phyloP scores from a whole-genome alignment of 176 grass and related monocot genomes.

The Aechmea fasciata region DNA sequence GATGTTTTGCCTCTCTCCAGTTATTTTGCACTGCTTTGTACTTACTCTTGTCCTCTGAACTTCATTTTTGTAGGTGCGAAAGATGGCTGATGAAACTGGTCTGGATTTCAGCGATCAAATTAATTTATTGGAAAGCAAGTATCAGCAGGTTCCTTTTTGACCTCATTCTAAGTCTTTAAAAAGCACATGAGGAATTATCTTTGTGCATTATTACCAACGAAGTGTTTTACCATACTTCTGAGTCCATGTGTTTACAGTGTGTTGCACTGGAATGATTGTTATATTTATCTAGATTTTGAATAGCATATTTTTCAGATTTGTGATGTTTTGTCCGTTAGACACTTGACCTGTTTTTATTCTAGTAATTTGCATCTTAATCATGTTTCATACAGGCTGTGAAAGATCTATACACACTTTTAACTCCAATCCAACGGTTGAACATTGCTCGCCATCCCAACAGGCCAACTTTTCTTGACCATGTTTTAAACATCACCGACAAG shows the following conservation, averaged over 20 bases:
- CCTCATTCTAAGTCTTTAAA: neutral
- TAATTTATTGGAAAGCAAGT: slow-evolving; percentile 30
- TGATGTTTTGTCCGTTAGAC: no score
- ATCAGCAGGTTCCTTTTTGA: slow-evolving; percentile 26
- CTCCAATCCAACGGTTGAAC: slow-evolving; percentile 33
- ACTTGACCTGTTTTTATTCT: neutral
- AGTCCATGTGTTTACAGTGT: no score
- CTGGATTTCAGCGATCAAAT: slow-evolving; percentile 32
- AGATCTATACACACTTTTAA: slow-evolving; percentile 27
- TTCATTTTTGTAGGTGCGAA: slow-evolving; percentile 12
- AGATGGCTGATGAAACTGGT: slow-evolving; percentile 27
- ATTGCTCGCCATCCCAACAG: slow-evolving; percentile 45
- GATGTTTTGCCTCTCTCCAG: no score
- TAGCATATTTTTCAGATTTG: no score
- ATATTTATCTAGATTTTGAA: no score
- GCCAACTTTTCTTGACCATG: slow-evolving; percentile 46
- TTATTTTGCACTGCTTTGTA: neutral
- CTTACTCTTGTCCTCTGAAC: neutral
- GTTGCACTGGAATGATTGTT: no score
- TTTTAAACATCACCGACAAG: slow-evolving; percentile 40
- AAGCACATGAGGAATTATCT: neutral
- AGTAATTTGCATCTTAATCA: neutral
- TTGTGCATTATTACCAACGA: no score
- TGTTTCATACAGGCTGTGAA: slow-evolving; percentile 14
- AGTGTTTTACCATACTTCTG: no score